Conservation (phyloP, 2,329 filamentous ascomycete genomes). For the Paecilomyces sp. region DNA sequence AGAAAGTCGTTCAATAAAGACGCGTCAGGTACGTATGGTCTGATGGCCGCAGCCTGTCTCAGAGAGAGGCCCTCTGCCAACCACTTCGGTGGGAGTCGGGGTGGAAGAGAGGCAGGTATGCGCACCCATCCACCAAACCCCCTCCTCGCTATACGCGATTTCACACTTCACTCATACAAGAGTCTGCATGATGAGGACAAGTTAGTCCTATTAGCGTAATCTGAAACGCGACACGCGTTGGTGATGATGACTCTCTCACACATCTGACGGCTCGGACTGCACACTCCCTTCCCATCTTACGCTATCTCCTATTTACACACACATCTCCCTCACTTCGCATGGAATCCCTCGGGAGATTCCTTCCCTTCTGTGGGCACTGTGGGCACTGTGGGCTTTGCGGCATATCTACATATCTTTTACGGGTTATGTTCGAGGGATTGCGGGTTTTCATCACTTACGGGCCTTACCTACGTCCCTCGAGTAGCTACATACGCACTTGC, state of each 20-base stretch:
- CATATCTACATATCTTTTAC: neutral
- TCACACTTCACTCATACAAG: neutral
- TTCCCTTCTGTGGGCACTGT: neutral
- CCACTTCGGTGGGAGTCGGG: neutral
- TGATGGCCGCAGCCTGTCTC: neutral
- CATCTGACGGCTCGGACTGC: neutral
- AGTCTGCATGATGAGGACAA: neutral
- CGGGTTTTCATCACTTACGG: neutral
- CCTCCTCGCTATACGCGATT: neutral
- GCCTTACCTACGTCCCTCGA: neutral
- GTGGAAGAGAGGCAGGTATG: neutral
- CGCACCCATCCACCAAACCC: neutral
- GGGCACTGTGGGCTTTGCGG: neutral
- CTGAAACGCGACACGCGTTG: neutral
- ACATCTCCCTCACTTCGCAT: neutral
- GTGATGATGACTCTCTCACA: neutral
- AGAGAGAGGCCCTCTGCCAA: neutral
- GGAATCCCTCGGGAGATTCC: neutral
- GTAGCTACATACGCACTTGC: neutral
- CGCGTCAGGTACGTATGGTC: neutral
- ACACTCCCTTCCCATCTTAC: neutral
- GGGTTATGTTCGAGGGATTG: neutral
- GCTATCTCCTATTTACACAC: neutral
- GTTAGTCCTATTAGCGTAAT: neutral
- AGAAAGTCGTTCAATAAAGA: neutral